Evolutionary conservation across 257 asterid genomes (phyloP), one percentile per base, ranked within the genome.

Genomic region (Oldenlandia corymbosa): DNA sequence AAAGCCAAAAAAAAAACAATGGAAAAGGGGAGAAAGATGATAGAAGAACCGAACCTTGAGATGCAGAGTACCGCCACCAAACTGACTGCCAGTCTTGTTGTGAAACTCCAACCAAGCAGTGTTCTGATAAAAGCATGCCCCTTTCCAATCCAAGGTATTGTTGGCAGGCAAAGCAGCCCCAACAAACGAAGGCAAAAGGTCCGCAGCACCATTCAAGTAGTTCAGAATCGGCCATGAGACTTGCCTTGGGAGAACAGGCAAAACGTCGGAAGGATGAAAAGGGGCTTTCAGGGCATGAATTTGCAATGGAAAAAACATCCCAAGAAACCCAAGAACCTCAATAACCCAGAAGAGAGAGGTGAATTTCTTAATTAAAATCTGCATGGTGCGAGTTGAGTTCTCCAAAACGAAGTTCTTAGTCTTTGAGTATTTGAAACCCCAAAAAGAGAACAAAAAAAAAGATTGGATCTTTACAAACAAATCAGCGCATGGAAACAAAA

Each of bases 61-160:
- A 75, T 85, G 97, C 64, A 90, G 94, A 39, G 95, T 90, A 5
- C 94, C 97, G 9, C 97, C 97, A 43, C 94, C 97, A 77, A 84
- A 90, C 68, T 75, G 60, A 61, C 66, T 85, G 10, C 84, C 79
- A 62, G 75, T 75, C 65, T 87, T 83, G 57, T 87, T 90, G 67
- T 87, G 82, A 39, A 90, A 88, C 73, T 66, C 90, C 78, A 90
- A 53, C 94, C 94, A 81, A 67, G 97, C 97, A 46, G 70, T 83
- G 69, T 85, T 90, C 28, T 86, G 47, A 69, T 75, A 82, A 45
- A 89, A 89, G 68, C 97, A 89, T 39, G 95, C 84, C 28, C 95
- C 95, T 76, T 90, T 84, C 96, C 97, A 90, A 39, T 78, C 62
- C 47, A 82, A 51, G 23, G 81, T 71, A 50, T 68, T 70, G 41